Conservation (phyloP, 106 monocot species). For the Ottelia alismoides region DNA sequence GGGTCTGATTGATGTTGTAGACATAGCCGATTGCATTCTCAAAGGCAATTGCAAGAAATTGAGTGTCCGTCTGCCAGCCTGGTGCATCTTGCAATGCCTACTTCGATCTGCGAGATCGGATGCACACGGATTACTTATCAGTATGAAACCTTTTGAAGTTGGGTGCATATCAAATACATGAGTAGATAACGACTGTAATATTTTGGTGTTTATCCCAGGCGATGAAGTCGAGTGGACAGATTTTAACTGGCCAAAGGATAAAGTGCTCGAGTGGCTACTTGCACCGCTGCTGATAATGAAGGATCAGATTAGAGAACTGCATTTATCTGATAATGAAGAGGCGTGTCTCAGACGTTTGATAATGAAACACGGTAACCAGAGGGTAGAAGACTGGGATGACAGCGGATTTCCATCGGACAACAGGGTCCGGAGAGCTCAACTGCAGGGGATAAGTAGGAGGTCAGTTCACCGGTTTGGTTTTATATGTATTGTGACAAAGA, state of each 20-base stretch:
- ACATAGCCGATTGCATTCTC: slow-evolving; percentile 58
- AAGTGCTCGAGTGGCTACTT: slow-evolving; percentile 63
- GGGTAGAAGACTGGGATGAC: slow-evolving; percentile 61
- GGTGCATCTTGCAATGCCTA: slow-evolving; percentile 78
- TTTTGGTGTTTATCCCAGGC: slow-evolving; percentile 29
- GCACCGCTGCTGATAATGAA: slow-evolving; percentile 79
- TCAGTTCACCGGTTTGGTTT: slow-evolving; percentile 1
- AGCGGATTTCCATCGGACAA: slow-evolving; percentile 51
- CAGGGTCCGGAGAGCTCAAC: slow-evolving; percentile 57
- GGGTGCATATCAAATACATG: no score
- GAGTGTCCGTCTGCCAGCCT: slow-evolving; percentile 56
- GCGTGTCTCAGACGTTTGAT: slow-evolving; percentile 49
- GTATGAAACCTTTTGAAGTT: no score
- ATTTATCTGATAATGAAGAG: slow-evolving; percentile 63
- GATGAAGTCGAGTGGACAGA: slow-evolving; percentile 65
- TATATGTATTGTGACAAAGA: background rate
- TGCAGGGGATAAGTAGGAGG: slow-evolving; percentile 86
- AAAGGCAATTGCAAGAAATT: slow-evolving; percentile 64
- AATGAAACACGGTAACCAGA: slow-evolving; percentile 37
- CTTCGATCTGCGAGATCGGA: slow-evolving; percentile 52
- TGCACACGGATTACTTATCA: slow-evolving; percentile 53
- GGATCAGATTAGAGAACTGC: slow-evolving; percentile 59
- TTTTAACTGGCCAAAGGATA: slow-evolving; percentile 86
- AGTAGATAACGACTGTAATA: no score
- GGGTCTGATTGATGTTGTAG: slow-evolving; percentile 40